These are phyloP conservation scores for Fusarium guadeloupense DNA, from an alignment of 2,329 filamentous ascomycete species.

Conservation along the genomic window DNA sequence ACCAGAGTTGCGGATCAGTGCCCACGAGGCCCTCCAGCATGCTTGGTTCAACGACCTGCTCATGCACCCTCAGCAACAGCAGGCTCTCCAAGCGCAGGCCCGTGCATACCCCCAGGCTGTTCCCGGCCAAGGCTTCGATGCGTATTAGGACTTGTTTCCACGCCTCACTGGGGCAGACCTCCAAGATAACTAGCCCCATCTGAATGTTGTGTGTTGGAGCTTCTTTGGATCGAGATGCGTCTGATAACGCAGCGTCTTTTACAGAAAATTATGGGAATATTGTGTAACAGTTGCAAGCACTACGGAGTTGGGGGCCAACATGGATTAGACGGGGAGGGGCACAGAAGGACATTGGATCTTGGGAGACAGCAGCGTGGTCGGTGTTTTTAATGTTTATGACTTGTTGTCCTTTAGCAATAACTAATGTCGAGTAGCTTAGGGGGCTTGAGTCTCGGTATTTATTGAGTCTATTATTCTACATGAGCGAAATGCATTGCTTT, in stretches of 20 bases:
- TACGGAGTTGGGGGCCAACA: conserved; percentile 38
- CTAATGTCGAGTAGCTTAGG: conserved; percentile 28
- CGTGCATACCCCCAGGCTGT: conserved; percentile 52
- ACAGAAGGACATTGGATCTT: conserved; percentile 30
- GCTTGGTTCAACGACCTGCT: conserved; percentile 88
- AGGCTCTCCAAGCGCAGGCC: conserved; percentile 55
- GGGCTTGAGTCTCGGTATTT: conserved; percentile 6
- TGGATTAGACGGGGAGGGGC: conserved; percentile 39
- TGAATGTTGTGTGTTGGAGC: neutral
- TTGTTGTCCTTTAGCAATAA: conserved; percentile 14
- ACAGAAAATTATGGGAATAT: conserved; percentile 21
- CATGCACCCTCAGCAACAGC: conserved; percentile 59
- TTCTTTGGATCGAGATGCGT: conserved; percentile 15
- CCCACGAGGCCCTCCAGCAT: conserved; percentile 85
- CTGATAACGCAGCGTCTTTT: neutral
- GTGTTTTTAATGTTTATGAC: conserved; percentile 11
- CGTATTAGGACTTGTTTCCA: conserved; percentile 43
- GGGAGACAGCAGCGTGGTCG: conserved; percentile 14
- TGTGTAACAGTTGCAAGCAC: conserved; percentile 25
- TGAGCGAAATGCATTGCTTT: conserved; percentile 27
- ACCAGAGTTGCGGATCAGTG: conserved; percentile 90
- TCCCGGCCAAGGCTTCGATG: conserved; percentile 51
- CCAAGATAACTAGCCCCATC: conserved; percentile 9
- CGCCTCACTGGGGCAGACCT: neutral
- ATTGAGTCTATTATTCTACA: conserved; percentile 20